A percentile compares a stretch with the other conserved stretches of the same genome.
Evolutionary conservation across 148 eudicot species (phyloP).

Genomic region (Silene uniflora): DNA sequence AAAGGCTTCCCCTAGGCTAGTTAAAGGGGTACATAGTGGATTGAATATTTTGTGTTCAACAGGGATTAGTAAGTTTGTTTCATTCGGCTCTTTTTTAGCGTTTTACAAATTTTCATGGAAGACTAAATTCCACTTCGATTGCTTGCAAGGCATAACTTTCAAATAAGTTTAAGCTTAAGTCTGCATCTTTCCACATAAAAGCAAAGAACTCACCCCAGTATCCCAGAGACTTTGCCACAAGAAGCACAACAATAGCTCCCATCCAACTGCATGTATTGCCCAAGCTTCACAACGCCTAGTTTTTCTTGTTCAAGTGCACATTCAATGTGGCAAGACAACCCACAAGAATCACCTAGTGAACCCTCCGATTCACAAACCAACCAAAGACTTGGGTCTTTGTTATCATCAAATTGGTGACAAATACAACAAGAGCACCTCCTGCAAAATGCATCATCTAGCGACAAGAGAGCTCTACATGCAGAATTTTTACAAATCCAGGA

Average conservation of each 20-base stretch:
- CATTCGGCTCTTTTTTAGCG: not conserved
- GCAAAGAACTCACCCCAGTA: conserved; percentile 64
- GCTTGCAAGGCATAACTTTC: not conserved
- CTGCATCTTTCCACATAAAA: not conserved
- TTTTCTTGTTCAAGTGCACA: conserved; percentile 64
- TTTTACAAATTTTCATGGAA: too few relatives aligned
- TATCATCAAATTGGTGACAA: conserved; percentile 79
- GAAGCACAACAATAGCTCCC: conserved; percentile 91
- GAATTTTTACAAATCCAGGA: conserved; percentile 69
- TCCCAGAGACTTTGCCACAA: conserved; percentile 88
- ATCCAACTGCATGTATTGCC: conserved; percentile 67
- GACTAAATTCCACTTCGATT: not conserved
- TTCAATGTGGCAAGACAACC: conserved; percentile 83
- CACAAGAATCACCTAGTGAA: conserved; percentile 54
- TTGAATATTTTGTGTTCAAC: not conserved
- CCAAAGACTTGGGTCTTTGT: conserved; percentile 97
- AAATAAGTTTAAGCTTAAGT: not conserved
- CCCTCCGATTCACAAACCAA: conserved; percentile 70
- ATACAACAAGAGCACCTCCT: conserved; percentile 95
- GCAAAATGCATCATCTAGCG: conserved; percentile 62
- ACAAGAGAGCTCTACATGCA: conserved; percentile 73
- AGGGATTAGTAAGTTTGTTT: not conserved
- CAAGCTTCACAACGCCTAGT: conserved; percentile 80
- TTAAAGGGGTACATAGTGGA: not conserved
- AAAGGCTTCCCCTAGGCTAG: too few relatives aligned